Evolutionary conservation across 2,329 filamentous ascomycete species (phyloP).

Genomic region (Didymella exigua): DNA sequence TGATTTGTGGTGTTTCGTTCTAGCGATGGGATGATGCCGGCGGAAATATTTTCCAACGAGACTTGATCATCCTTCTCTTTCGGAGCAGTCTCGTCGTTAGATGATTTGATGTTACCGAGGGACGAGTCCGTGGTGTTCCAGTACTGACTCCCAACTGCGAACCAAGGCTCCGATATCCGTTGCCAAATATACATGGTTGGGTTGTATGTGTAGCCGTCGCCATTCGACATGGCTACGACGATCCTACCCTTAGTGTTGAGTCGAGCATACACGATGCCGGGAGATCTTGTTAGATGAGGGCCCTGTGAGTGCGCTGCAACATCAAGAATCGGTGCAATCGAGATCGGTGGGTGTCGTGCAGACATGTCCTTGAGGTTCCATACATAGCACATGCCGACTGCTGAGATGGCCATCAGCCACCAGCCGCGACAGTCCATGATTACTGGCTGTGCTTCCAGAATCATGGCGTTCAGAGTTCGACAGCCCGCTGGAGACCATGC

Average conservation of each 20-base stretch:
- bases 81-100: constrained; percentile 40
- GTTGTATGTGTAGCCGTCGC: constrained; percentile 91
- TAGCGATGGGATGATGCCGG: constrained; percentile 89
- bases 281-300: constrained; percentile 76
- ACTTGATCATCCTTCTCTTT: constrained; percentile 55
- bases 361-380: constrained; percentile 88
- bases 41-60: constrained; percentile 70
- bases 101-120: constrained; percentile 77
- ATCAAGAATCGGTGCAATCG: constrained; percentile 85
- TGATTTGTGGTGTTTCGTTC: constrained; percentile 96
- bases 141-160: constrained; percentile 96
- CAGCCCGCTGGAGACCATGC: constrained; percentile 92
- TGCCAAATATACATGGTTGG: constrained; percentile 89
- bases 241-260: constrained; percentile 87
- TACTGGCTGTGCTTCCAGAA: constrained; percentile 90
- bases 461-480: constrained; percentile 79
- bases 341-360: constrained; percentile 87
- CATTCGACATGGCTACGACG: constrained; percentile 89
- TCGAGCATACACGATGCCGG: constrained; percentile 87
- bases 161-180: constrained; percentile 94
- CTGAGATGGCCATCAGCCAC: constrained; percentile 88
- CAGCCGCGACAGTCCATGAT: constrained; percentile 88
- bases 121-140: constrained; percentile 98
- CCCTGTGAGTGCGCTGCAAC: constrained; percentile 80
- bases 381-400: constrained; percentile 86